Base-by-base conservation (phyloP, 1,284 basidiomycete species). In the Cryptococcus neoformans region DNA sequence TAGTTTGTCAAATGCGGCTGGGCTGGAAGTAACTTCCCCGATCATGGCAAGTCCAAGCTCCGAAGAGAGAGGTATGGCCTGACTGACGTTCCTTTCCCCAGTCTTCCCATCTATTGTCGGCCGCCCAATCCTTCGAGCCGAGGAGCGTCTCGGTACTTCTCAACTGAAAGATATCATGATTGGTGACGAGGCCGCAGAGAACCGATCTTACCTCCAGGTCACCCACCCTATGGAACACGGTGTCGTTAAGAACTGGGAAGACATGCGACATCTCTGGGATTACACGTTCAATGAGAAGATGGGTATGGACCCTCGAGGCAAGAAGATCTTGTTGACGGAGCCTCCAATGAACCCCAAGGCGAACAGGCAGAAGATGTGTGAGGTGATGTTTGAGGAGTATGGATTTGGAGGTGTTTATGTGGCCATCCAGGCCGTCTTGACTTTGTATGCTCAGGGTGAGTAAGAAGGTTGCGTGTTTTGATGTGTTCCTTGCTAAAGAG, bases 321-420 rank as follows among this genome's bases (percentile, higher is more conserved):
- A 86, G 65, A 99, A 98, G 80, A 84, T 99, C 48, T 79, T 99
- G 57, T 83, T 99, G 66, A 99, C 96, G 0, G 96, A 99, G 77
- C 96, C 96, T n/a, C 96, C 95, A 44, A 98, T 99, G 95, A 99
- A 99, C 79, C 96, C 96, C 4, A 92, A 88, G 74, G 86, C 80
- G 64, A 99, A 99, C 78, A 81, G 96, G 68, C 87, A 94, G 78
- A 83, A 85, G 73, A 98, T 99, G 94, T 88, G 87, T 60, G 88
- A 99, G 78, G 92, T 98, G 74, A 99, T 99, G 95, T 98, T 99
- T 74, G 96, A 99, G 80, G 90, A 96, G 68, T 99, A 98, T 76
- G 92, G 92, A 5, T 97, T 99, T 71, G 87, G 87, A 21, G 91
- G 92, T 0, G 92, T 99, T 57, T 99, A 99, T 75, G 87, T 99